Percentiles rank a stretch among this genome's conserved stretches.
Conservation (phyloP, 768 basidiomycete species). For the Amanita molliuscula region DNA sequence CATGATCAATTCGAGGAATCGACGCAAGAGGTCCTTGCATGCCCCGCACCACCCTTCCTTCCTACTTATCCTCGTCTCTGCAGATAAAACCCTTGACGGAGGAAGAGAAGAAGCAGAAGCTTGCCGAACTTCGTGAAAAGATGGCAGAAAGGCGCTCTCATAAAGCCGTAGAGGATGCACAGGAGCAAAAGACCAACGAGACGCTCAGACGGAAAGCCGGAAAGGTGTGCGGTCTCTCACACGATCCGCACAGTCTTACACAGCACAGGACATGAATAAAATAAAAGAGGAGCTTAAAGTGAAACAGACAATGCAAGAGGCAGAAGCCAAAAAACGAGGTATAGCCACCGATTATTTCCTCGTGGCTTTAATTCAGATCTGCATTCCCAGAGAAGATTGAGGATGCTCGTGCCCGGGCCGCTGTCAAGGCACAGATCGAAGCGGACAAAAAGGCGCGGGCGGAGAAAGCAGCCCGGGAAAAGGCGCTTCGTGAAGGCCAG, state of each 20-base stretch:
- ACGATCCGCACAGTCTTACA: not conserved
- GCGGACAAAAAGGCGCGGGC: constrained; percentile 86
- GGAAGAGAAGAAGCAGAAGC: constrained; percentile 78
- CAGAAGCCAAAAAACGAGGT: constrained; percentile 75
- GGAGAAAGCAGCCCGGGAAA: constrained; percentile 82
- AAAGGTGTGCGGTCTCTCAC: constrained; percentile 33
- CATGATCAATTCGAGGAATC: constrained; percentile 96
- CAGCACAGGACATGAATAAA: constrained; percentile 53
- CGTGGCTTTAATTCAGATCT: not conserved
- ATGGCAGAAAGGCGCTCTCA: constrained; percentile 70
- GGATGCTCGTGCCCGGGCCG: constrained; percentile 77
- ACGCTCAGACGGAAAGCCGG: constrained; percentile 77
- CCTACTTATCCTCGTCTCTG: constrained; percentile 1
- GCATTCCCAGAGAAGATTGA: constrained; percentile 71
- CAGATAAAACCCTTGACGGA: constrained; percentile 92
- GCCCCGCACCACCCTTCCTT: constrained; percentile 4
- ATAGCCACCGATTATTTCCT: constrained; percentile 2
- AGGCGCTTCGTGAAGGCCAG: constrained; percentile 79
- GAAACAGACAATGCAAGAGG: constrained; percentile 79
- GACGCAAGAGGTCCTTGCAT: constrained; percentile 65
- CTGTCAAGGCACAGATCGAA: constrained; percentile 90
- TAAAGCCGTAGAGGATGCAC: constrained; percentile 64
- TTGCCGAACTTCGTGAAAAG: constrained; percentile 69
- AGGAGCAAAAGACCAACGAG: constrained; percentile 68
- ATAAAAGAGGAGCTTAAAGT: constrained; percentile 67